Base-by-base conservation (phyloP, 2,329 filamentous ascomycete species). In the Phaeophleospora eucalypticola region DNA sequence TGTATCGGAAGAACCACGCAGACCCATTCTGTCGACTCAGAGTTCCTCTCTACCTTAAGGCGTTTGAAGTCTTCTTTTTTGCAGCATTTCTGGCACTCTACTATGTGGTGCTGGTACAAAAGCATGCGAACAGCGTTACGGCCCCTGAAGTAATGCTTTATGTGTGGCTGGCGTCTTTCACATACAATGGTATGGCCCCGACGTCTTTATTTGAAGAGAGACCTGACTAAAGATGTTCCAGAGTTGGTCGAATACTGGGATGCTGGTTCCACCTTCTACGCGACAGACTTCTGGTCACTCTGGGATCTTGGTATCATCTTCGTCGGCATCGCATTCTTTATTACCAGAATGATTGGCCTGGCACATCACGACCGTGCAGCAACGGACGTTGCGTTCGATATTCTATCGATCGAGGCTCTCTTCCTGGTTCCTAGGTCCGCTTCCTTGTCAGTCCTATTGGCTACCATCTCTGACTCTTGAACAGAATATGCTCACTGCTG, bases 341-440 rank as follows among this genome's bases (percentile, higher is more conserved):
- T 84, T 12, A 69, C 87, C 38, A 76, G 87, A 40, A 74, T 83
- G 20, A 70, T 87, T 41, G 88, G 87, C 0, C 65, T 91, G 19
- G 73, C 75, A 17, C 79, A 78, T 43, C 66, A 79, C 17, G 80
- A 83, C 53, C 67, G 72, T 8, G 68, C 74, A 14, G 78, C 88
- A n/a, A 85, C 85, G 38, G 85, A 93, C 50, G 75, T 84, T 2
- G 84, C 89, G 1, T 96, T 95, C 65, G 88, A 96, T 61, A 83
- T 96, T n/a, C 73, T 96, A 17, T 85, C 89, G 0, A 74, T 96
- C 12, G 88, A 95, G 66, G 90, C 89, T 0, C 76, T 96, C 8
- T 91, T 96, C 65, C 83, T 96, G 68, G 86, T 95, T 16, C 90
- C 90, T 35, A 75, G 81, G 72, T 75, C 59, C 57, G 65, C 46